These are phyloP conservation scores for Boletus fagicola DNA, from an alignment of 768 basidiomycete genomes.

Conservation along the genomic window DNA sequence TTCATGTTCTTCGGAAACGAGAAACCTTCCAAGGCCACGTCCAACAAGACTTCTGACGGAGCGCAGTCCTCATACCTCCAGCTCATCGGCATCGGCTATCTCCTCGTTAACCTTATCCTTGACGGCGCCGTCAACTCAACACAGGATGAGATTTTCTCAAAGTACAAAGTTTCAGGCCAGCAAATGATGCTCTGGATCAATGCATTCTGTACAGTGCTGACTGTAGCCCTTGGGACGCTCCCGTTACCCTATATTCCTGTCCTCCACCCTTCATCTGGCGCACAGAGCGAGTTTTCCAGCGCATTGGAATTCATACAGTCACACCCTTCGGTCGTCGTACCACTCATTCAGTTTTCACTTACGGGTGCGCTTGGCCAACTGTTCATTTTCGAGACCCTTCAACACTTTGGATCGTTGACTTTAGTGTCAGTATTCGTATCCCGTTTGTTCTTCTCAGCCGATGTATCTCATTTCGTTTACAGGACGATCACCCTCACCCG, in stretches of 20 bases:
- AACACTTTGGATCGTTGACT: constrained; percentile 87
- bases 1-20: constrained; percentile 89
- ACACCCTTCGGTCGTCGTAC: constrained; percentile 72
- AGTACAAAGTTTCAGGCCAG: constrained; percentile 75
- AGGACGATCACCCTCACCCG: constrained; percentile 95
- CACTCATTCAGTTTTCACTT: constrained; percentile 80
- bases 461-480: constrained; percentile 12
- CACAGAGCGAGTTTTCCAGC: constrained; percentile 59
- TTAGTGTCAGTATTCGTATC: constrained; percentile 61
- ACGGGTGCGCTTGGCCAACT: constrained; percentile 94
- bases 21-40: constrained; percentile 36
- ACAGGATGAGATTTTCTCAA: constrained; percentile 92
- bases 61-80: constrained; percentile 48
- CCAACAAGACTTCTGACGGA: constrained; percentile 32
- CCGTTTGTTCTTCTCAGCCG: background rate
- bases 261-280: constrained; percentile 63
- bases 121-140: constrained; percentile 95
- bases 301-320: constrained; percentile 71
- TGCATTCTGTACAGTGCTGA: constrained; percentile 74
- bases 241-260: constrained; percentile 83
- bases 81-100: constrained; percentile 70
- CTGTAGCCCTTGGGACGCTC: constrained; percentile 64
- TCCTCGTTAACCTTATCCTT: constrained; percentile 82
- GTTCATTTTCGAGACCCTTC: constrained; percentile 96
- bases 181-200: constrained; percentile 99